These are phyloP conservation scores for Corniculantispora saksenae DNA, from an alignment of 2,329 filamentous ascomycete species.

Conservation along the genomic window DNA sequence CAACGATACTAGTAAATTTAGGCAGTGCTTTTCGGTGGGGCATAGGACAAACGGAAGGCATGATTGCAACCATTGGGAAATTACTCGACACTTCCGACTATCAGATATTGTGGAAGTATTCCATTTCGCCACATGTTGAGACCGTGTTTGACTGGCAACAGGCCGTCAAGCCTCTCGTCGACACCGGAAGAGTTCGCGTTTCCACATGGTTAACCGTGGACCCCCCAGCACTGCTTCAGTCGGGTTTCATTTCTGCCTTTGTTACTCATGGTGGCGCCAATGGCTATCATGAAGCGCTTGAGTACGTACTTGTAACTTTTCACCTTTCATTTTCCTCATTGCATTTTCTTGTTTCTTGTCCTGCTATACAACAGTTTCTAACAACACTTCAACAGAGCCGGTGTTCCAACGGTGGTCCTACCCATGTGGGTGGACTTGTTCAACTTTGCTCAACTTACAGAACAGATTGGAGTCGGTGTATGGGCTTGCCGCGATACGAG, in stretches of 20 bases:
- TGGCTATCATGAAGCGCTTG: not conserved
- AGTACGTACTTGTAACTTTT: not conserved
- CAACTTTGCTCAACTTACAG: conserved; percentile 1
- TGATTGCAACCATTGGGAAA: conserved; percentile 29
- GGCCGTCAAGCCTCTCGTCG: not conserved
- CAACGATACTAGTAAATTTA: conserved; percentile 29
- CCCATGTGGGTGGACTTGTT: not conserved
- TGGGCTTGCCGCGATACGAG: not conserved
- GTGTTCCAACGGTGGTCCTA: not conserved
- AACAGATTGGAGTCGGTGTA: not conserved
- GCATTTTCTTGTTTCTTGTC: not conserved
- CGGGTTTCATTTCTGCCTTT: not conserved
- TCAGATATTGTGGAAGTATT: conserved; percentile 31
- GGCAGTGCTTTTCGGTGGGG: conserved; percentile 26
- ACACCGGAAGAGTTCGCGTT: not conserved
- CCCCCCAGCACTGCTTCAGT: not conserved
- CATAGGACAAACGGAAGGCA: conserved; percentile 19
- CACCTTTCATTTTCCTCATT: not conserved
- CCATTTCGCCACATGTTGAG: conserved; percentile 19
- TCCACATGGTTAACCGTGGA: not conserved
- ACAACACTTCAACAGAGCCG: not conserved
- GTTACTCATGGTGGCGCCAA: not conserved
- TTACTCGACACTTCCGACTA: conserved; percentile 27
- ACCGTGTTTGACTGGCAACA: conserved; percentile 18
- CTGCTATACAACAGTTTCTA: not conserved